These are phyloP conservation scores for Salvia rosmarinus DNA, from an alignment of 257 asterid genomes.

Conservation along the genomic window DNA sequence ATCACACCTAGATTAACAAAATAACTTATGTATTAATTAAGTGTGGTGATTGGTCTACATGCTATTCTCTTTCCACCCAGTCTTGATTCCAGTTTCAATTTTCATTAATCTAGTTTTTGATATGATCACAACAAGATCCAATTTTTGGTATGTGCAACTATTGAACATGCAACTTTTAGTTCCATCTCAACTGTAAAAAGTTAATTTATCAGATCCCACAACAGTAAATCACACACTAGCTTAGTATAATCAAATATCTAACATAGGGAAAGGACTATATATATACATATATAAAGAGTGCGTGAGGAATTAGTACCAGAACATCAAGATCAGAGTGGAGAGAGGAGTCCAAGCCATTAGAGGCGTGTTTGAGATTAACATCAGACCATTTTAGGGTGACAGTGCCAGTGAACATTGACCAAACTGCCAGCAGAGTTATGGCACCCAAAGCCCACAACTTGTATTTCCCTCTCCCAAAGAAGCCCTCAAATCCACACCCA, in stretches of 20 bases:
- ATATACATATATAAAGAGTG: not conserved
- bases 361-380: conserved; percentile 54
- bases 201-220: conserved; percentile 33
- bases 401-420: conserved; percentile 96
- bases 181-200: not conserved
- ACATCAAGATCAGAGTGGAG: conserved; percentile 75
- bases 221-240: conserved; percentile 14
- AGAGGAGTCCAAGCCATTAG: conserved; percentile 54
- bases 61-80: not conserved
- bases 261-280: not conserved
- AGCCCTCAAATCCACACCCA: conserved; percentile 48
- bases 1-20: not conserved
- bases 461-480: conserved; percentile 77
- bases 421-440: conserved; percentile 71
- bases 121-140: conserved; percentile 2
- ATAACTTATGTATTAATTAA: too few relatives aligned
- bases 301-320: conserved; percentile 54
- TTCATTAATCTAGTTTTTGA: not conserved
- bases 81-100: conserved; percentile 6
- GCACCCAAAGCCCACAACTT: conserved; percentile 91
- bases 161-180: not conserved
- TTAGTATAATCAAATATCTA: not conserved
- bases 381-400: conserved; percentile 83
- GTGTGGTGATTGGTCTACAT: not conserved
- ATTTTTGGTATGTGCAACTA: not conserved